Percentiles rank a stretch among this genome's conserved stretches.
Conservation (phyloP, 495 filamentous ascomycete species). For the Daldinia loculata region DNA sequence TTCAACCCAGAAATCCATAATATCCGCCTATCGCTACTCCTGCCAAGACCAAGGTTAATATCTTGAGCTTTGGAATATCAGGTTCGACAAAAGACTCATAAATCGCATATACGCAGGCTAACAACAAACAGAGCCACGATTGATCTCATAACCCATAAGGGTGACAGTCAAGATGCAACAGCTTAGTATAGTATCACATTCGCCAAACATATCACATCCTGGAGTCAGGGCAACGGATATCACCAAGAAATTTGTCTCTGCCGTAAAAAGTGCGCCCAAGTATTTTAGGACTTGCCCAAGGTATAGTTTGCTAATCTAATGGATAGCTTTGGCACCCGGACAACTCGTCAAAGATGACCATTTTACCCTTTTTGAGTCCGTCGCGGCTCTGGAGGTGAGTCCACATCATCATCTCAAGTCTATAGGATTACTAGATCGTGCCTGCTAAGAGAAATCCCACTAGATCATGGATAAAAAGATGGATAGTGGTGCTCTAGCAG, state of each 20-base stretch:
- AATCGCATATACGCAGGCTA: slow-evolving; percentile 1
- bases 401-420: not conserved
- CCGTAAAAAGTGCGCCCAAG: slow-evolving; percentile 66
- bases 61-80: not conserved
- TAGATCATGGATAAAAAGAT: slow-evolving; percentile 99
- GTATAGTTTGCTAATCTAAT: slow-evolving; percentile 19
- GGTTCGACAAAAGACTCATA: slow-evolving; percentile 7
- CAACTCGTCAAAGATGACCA: slow-evolving; percentile 92
- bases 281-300: not conserved
- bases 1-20: not conserved
- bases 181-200: slow-evolving; percentile 29
- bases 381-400: slow-evolving; percentile 91
- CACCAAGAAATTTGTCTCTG: slow-evolving; percentile 75
- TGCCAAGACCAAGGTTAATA: slow-evolving; percentile 2
- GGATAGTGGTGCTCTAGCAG: slow-evolving; percentile 86
- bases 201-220: slow-evolving; percentile 52
- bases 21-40: not conserved
- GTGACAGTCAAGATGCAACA: slow-evolving; percentile 35
- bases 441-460: slow-evolving; percentile 2
- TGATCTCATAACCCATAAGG: slow-evolving; percentile 1
- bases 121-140: slow-evolving; percentile 1
- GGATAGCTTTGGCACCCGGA: slow-evolving; percentile 74
- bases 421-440: slow-evolving; percentile 1
- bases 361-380: slow-evolving; percentile 93
- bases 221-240: slow-evolving; percentile 74